These are phyloP conservation scores for Aethionema arabicum DNA, from an alignment of 345 rosid species.

Conservation along the genomic window DNA sequence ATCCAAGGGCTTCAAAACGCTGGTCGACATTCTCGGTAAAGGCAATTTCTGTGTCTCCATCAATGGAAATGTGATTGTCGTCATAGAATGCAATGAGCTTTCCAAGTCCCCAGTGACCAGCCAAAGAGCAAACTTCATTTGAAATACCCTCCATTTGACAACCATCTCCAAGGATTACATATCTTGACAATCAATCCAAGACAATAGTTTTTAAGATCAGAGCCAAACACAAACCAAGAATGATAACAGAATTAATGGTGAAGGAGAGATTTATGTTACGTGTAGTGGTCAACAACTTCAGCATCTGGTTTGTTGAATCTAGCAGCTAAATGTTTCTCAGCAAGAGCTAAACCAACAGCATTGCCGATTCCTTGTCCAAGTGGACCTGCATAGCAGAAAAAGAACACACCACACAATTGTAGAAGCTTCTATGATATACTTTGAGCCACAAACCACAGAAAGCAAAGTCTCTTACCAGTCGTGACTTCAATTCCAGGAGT, in stretches of 20 bases:
- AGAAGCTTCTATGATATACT: neutral
- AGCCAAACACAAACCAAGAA: conserved; percentile 1
- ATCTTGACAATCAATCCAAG: conserved; percentile 44
- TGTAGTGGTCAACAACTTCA: conserved; percentile 86
- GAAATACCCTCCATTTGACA: conserved; percentile 98
- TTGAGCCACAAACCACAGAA: conserved; percentile 5
- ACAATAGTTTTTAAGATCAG: conserved; percentile 1
- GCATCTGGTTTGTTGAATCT: conserved; percentile 80
- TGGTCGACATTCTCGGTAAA: conserved; percentile 82
- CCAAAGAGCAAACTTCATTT: conserved; percentile 91
- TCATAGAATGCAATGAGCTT: conserved; percentile 97
- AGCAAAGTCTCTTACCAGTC: conserved; percentile 58
- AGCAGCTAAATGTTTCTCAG: conserved; percentile 90
- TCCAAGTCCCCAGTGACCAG: conserved; percentile 99
- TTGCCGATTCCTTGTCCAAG: conserved; percentile 93
- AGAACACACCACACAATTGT: conserved; percentile 13
- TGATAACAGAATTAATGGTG: conserved; percentile 5
- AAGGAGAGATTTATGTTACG: conserved; percentile 43
- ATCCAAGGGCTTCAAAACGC: conserved; percentile 97
- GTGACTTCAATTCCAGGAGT: conserved; percentile 99
- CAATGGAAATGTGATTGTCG: conserved; percentile 98
- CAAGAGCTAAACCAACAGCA: conserved; percentile 95
- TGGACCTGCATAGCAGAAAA: conserved; percentile 56
- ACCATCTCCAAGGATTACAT: conserved; percentile 85
- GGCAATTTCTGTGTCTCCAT: conserved; percentile 96